Evolutionary conservation across 2,329 filamentous ascomycete genomes (phyloP).

Genomic region (Aureobasidium sp.): DNA sequence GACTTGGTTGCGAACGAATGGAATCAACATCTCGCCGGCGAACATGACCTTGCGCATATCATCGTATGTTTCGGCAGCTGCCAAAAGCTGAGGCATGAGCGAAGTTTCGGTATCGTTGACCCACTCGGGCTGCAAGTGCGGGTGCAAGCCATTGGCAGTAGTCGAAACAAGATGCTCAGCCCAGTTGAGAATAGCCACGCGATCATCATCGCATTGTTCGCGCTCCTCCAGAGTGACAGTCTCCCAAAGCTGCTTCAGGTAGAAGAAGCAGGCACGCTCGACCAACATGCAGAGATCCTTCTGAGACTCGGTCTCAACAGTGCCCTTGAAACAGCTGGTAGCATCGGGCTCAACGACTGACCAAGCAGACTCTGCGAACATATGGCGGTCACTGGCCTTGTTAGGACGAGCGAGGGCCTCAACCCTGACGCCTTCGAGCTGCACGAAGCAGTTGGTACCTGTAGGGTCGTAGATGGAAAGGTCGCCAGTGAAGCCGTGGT

Average conservation of each 20-base stretch:
- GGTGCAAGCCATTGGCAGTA: not conserved
- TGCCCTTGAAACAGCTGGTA: not conserved
- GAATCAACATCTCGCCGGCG: not conserved
- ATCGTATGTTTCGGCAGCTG: not conserved
- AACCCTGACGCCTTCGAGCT: conserved; percentile 1
- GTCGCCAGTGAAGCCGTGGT: not conserved
- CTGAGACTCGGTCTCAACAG: not conserved
- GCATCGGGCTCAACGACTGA: not conserved
- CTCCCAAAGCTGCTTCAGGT: not conserved
- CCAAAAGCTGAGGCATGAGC: not conserved
- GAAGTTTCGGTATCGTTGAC: not conserved
- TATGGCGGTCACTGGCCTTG: conserved; percentile 1
- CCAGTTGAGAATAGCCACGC: not conserved
- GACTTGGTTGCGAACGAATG: conserved; percentile 22
- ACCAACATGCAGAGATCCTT: not conserved
- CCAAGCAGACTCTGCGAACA: conserved; percentile 5
- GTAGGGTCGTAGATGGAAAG: not conserved
- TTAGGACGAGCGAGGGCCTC: not conserved
- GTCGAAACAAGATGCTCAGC: not conserved
- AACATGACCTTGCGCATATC: conserved; percentile 4
- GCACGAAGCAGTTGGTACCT: not conserved
- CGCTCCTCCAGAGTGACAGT: not conserved
- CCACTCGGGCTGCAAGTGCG: not conserved
- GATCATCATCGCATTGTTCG: not conserved
- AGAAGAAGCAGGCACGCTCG: not conserved